These are phyloP conservation scores for Caryopteris hybrid DNA, from an alignment of 305 asterid species.

Conservation along the genomic window DNA sequence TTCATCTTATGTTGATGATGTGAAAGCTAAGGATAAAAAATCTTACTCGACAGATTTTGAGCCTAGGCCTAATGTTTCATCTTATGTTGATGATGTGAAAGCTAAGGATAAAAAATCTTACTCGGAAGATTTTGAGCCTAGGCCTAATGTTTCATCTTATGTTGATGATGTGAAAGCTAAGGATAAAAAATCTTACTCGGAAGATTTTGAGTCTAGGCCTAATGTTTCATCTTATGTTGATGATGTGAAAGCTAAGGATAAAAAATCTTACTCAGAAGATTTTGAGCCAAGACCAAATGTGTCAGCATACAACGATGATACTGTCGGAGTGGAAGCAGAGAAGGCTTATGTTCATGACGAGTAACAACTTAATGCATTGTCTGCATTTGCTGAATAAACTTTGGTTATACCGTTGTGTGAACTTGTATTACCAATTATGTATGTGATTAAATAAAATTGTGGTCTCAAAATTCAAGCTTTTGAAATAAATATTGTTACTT, in stretches of 20 bases:
- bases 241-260: no score
- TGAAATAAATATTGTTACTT: neutral
- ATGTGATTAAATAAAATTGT: neutral
- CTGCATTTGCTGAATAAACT: conserved; percentile 15
- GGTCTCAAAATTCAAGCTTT: neutral
- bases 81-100: neutral
- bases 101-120: neutral
- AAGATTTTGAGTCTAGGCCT: no score
- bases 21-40: neutral
- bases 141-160: conserved; percentile 17
- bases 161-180: neutral
- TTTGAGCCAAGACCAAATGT: conserved; percentile 12
- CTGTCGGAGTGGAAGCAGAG: neutral
- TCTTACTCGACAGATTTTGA: no score
- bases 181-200: no score
- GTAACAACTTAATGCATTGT: neutral
- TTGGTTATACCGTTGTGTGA: neutral
- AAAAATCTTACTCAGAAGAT: neutral
- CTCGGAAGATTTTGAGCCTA: conserved; percentile 5
- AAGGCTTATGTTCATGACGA: conserved; percentile 1
- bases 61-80: conserved; percentile 9
- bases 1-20: neutral
- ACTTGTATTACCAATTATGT: neutral
- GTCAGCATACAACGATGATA: neutral
- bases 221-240: no score